phyloP scores from a whole-genome alignment of 305 asterid genomes.

The Rubia occidens region DNA sequence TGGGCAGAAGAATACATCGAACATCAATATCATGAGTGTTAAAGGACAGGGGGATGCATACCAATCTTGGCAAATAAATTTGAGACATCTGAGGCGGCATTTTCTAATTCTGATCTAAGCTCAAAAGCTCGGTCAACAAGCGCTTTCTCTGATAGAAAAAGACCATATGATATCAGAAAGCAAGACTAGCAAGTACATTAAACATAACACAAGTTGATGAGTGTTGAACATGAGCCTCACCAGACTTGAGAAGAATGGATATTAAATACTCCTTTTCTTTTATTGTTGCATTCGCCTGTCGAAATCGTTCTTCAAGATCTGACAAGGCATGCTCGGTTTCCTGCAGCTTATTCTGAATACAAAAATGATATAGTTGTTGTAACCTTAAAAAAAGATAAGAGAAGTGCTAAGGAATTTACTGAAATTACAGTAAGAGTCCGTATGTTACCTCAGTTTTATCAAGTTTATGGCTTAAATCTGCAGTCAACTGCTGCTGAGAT shows the following conservation, averaged over 20 bases:
- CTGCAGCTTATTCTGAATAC: conserved; percentile 65
- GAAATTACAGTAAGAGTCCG: conserved; percentile 7
- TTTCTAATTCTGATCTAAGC: conserved; percentile 85
- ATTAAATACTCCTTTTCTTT: conserved; percentile 87
- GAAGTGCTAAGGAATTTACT: conserved; percentile 9
- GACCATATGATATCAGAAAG: conserved; percentile 13
- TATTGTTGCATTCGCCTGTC: conserved; percentile 76
- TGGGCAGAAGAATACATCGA: background rate
- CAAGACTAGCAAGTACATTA: background rate
- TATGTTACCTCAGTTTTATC: conserved; percentile 75
- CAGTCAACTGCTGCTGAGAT: conserved; percentile 71
- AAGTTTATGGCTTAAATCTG: conserved; percentile 69
- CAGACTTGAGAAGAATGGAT: conserved; percentile 78
- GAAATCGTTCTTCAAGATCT: conserved; percentile 83
- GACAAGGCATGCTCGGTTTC: conserved; percentile 73
- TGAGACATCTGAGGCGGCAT: conserved; percentile 80
- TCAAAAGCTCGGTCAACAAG: conserved; percentile 80
- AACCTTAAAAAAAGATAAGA: conserved; percentile 9
- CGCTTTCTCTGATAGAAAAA: conserved; percentile 66
- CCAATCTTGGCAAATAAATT: conserved; percentile 90
- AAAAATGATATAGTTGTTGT: conserved; percentile 20
- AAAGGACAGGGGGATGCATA: conserved; percentile 25
- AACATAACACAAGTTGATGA: background rate
- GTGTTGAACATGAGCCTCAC: conserved; percentile 33
- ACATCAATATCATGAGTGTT: background rate